Evolutionary conservation across 1,139 yeast genomes (phyloP).

Genomic region (Hemisphaericaspora xylanilytica): DNA sequence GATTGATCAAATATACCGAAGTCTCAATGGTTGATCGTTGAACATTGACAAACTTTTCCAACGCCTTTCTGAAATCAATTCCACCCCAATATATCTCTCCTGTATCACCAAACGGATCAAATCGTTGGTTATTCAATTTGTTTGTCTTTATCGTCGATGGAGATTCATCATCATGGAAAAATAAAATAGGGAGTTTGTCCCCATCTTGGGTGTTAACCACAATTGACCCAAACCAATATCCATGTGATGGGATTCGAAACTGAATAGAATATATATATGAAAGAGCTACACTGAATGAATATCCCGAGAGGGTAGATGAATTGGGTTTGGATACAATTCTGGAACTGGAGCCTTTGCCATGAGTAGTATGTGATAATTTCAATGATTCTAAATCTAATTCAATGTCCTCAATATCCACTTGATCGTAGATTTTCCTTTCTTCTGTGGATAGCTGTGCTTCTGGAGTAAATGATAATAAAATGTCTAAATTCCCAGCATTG

Average conservation of each 20-base stretch:
- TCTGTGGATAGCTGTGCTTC: constrained; percentile 52
- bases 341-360: constrained; percentile 14
- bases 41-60: constrained; percentile 55
- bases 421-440: constrained; percentile 49
- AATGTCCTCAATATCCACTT: constrained; percentile 48
- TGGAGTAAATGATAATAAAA: constrained; percentile 73
- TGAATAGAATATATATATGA: constrained; percentile 73
- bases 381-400: constrained; percentile 22
- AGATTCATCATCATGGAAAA: constrained; percentile 88
- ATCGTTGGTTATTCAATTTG: constrained; percentile 55
- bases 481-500: constrained; percentile 53
- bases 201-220: constrained; percentile 69
- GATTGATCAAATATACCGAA: constrained; percentile 73
- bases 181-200: constrained; percentile 73
- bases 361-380: constrained; percentile 12
- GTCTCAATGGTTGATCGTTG: constrained; percentile 71
- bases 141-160: constrained; percentile 68
- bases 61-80: constrained; percentile 59
- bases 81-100: constrained; percentile 90
- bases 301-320: constrained; percentile 52
- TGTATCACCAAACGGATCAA: constrained; percentile 70
- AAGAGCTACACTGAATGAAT: constrained; percentile 62
- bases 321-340: constrained; percentile 51
- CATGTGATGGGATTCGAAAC: constrained; percentile 74
- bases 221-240: constrained; percentile 92